Evolutionary conservation across 108 stramenopile genomes (phyloP).

Genomic region (Chaetoceros tenuissimus): DNA sequence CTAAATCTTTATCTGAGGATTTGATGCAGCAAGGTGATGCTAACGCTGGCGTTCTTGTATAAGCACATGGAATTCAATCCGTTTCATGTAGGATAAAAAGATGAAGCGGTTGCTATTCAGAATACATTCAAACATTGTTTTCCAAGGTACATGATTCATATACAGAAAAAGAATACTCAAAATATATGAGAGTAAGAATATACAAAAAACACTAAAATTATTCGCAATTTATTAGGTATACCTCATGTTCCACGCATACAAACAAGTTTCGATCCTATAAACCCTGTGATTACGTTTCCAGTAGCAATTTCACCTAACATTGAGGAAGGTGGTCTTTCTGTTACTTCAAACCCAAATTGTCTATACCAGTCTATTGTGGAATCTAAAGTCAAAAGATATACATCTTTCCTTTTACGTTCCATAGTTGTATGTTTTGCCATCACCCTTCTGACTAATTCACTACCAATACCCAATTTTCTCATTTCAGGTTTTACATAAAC

Average conservation of each 20-base stretch:
- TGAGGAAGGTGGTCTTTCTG: constrained; percentile 11
- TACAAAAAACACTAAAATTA: too few species aligned
- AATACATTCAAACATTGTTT: too few species aligned
- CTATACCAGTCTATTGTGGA: constrained; percentile 24
- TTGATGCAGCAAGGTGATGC: too few species aligned
- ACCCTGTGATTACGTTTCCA: constrained; percentile 16
- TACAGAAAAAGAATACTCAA: too few species aligned
- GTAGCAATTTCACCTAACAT: constrained; percentile 24
- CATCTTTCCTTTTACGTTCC: constrained; percentile 2
- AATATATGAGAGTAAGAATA: too few species aligned
- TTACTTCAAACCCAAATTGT: constrained; percentile 17
- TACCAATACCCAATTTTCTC: constrained; percentile 19
- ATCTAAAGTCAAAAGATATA: constrained; percentile 27
- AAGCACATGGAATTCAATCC: too few species aligned
- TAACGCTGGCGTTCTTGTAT: too few species aligned
- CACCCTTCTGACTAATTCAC: constrained; percentile 17
- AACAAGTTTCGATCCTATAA: constrained; percentile 15
- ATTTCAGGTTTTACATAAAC: constrained; percentile 22
- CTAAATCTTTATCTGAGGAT: too few species aligned
- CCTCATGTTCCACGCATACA: constrained; percentile 7
- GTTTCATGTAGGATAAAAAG: too few species aligned
- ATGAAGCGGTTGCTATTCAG: too few species aligned
- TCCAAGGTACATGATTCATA: too few species aligned
- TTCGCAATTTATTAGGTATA: background rate
- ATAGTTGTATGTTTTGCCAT: constrained; percentile 7